These are phyloP conservation scores for Chloris gayana DNA, from an alignment of 176 grass and related monocot genomes.

Conservation along the genomic window DNA sequence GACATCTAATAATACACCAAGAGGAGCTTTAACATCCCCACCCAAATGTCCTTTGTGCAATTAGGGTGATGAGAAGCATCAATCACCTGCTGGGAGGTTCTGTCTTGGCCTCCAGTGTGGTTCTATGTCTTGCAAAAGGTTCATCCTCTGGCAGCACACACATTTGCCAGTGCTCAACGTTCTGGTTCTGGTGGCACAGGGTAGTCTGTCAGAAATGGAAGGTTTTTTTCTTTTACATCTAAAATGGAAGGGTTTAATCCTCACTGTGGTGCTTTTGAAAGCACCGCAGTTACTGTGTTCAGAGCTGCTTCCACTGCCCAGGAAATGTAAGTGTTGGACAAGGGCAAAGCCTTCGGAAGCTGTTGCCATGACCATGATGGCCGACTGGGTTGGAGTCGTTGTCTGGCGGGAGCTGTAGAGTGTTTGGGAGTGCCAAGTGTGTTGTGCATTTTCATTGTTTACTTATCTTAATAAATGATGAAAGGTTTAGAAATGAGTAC, in stretches of 20 bases:
- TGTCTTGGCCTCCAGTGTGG: background rate
- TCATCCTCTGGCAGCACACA: background rate
- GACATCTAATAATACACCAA: background rate
- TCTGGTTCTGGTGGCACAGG: background rate
- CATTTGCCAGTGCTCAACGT: background rate
- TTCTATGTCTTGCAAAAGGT: background rate
- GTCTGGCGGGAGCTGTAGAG: background rate
- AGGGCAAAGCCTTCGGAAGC: background rate
- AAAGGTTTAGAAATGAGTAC: too few species aligned
- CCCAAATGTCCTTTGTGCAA: background rate
- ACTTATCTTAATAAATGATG: too few species aligned
- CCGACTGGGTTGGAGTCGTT: background rate
- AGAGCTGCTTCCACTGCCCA: background rate
- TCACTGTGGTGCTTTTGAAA: background rate
- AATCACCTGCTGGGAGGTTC: background rate
- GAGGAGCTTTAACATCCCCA: background rate
- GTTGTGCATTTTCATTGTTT: background rate
- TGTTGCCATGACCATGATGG: background rate
- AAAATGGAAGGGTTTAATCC: too few species aligned
- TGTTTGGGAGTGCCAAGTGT: background rate
- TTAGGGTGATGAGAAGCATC: background rate
- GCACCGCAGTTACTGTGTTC: background rate
- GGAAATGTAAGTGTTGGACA: background rate
- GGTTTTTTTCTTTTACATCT: too few species aligned
- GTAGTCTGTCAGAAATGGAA: too few species aligned